Percentiles rank a stretch among this genome's conserved stretches.
Evolutionary conservation across 2,329 filamentous ascomycete species (phyloP).

Genomic region (Nemania sp.): DNA sequence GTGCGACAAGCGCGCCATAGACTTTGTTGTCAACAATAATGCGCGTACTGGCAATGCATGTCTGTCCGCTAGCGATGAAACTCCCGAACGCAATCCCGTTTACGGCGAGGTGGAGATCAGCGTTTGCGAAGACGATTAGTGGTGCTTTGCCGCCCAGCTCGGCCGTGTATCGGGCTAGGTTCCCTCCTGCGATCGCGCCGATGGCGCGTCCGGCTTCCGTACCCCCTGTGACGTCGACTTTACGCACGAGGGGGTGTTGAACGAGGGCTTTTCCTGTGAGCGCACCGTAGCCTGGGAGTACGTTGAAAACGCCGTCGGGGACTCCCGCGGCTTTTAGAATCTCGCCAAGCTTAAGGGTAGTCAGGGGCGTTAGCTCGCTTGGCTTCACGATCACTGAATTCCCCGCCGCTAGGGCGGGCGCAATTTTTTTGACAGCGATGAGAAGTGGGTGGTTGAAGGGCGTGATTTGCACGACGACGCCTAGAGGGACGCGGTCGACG

Average conservation of each 20-base stretch:
- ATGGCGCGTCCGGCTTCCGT: slow-evolving; percentile 77
- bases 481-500: slow-evolving; percentile 66
- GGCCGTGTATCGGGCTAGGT: slow-evolving; percentile 76
- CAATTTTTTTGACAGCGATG: slow-evolving; percentile 70
- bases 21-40: slow-evolving; percentile 79
- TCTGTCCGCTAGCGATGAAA: slow-evolving; percentile 68
- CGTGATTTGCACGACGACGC: slow-evolving; percentile 68
- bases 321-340: slow-evolving; percentile 76
- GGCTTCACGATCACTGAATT: slow-evolving; percentile 72
- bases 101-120: slow-evolving; percentile 73
- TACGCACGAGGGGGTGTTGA: slow-evolving; percentile 65
- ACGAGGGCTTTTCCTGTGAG: slow-evolving; percentile 66
- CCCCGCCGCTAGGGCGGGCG: slow-evolving; percentile 69
- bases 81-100: slow-evolving; percentile 74
- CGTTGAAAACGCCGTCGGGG: slow-evolving; percentile 76
- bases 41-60: slow-evolving; percentile 76
- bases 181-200: slow-evolving; percentile 72
- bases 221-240: slow-evolving; percentile 82
- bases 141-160: slow-evolving; percentile 80
- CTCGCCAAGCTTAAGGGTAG: slow-evolving; percentile 68
- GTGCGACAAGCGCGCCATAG: slow-evolving; percentile 72
- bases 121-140: slow-evolving; percentile 74
- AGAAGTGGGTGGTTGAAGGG: slow-evolving; percentile 71
- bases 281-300: slow-evolving; percentile 67
- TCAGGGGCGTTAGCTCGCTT: slow-evolving; percentile 72